phyloP scores from a whole-genome alignment of 345 rosid genomes.

The Salix dunnii region DNA sequence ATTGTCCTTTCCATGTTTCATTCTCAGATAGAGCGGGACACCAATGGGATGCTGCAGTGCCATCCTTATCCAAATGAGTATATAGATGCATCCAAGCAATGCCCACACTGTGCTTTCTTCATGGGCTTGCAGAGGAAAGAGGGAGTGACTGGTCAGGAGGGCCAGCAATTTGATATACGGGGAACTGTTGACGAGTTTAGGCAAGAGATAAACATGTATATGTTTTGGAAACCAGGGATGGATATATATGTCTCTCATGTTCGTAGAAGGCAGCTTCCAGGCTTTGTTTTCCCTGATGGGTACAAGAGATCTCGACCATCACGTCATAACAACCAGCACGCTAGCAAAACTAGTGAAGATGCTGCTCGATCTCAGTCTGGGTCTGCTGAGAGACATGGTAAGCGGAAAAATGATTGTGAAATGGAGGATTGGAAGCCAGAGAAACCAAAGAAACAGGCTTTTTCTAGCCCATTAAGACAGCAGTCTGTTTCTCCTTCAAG shows the following conservation, averaged over 20 bases:
- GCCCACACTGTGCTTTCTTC: constrained; percentile 65
- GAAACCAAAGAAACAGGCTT: constrained; percentile 48
- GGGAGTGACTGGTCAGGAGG: constrained; percentile 56
- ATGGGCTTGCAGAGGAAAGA: constrained; percentile 75
- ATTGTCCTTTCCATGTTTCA: constrained; percentile 10
- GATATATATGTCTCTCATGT: constrained; percentile 66
- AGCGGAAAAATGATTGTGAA: constrained; percentile 46
- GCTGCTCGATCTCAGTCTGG: constrained; percentile 28
- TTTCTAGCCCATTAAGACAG: constrained; percentile 43
- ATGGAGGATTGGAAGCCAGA: constrained; percentile 36
- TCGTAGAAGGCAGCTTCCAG: constrained; percentile 64
- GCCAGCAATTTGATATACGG: constrained; percentile 75
- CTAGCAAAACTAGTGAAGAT: constrained; percentile 48
- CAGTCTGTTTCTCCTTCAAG: constrained; percentile 44
- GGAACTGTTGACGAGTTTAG: constrained; percentile 63
- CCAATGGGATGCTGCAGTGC: constrained; percentile 68
- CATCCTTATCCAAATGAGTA: constrained; percentile 71
- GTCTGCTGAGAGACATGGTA: constrained; percentile 43
- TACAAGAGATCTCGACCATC: constrained; percentile 45
- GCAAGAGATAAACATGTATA: constrained; percentile 50
- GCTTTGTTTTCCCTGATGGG: constrained; percentile 66
- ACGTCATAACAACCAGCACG: constrained; percentile 44
- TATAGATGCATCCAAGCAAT: constrained; percentile 47
- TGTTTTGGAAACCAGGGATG: constrained; percentile 78
- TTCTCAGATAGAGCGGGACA: constrained; percentile 72